These are phyloP conservation scores for Sugiyamaella pinicola DNA, from an alignment of 1,139 yeast genomes.

Conservation along the genomic window DNA sequence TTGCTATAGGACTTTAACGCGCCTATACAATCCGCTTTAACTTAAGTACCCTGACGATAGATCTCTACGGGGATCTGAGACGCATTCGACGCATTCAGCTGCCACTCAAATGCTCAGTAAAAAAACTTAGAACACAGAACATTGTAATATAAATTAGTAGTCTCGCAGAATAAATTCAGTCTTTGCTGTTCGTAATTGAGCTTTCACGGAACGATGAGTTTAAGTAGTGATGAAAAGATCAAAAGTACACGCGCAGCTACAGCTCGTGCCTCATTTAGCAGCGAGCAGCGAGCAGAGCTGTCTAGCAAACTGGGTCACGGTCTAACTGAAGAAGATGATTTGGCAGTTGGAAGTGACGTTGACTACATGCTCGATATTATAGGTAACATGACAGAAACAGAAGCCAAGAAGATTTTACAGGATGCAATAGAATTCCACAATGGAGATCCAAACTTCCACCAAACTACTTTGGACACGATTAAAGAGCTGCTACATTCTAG, in stretches of 20 bases:
- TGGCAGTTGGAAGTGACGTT: conserved; percentile 20
- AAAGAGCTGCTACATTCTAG: conserved; percentile 28
- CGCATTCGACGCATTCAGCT: neutral
- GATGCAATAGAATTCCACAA: conserved; percentile 48
- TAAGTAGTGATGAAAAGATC: conserved; percentile 1
- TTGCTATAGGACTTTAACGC: no score
- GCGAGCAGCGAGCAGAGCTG: conserved; percentile 14
- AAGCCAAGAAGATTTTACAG: conserved; percentile 49
- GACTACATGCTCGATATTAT: conserved; percentile 48
- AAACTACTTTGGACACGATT: conserved; percentile 29
- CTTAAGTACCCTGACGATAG: neutral
- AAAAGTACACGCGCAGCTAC: neutral
- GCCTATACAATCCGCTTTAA: no score
- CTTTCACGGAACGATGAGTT: neutral
- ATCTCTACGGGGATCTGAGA: conserved; percentile 1
- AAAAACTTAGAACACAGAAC: neutral
- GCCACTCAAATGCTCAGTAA: neutral
- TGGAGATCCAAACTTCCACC: conserved; percentile 56
- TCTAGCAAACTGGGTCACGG: conserved; percentile 17
- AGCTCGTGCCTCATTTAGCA: neutral
- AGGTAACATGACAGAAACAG: conserved; percentile 44
- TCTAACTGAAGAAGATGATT: neutral
- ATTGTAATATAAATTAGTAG: neutral
- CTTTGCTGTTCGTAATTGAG: neutral
- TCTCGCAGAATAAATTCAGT: neutral